Conservation (phyloP, 2,329 filamentous ascomycete species). For the Dactylellina sp. region DNA sequence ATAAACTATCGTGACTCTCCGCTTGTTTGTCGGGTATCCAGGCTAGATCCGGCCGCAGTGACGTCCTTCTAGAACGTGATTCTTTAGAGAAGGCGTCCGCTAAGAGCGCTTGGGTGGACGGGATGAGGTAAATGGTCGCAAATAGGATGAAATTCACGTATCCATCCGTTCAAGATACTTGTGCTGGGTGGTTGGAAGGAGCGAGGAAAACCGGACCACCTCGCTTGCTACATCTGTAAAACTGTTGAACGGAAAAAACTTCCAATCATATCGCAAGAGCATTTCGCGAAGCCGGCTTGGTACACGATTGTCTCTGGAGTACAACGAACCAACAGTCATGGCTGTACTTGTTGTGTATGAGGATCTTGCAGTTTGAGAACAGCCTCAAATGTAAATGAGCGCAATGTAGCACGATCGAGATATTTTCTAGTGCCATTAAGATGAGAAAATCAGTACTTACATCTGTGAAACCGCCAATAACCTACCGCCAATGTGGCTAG, state of each 20-base stretch:
- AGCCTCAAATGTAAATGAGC: slow-evolving; percentile 14
- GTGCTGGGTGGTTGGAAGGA: slow-evolving; percentile 37
- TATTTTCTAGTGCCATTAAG: slow-evolving; percentile 14
- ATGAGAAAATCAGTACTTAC: slow-evolving; percentile 13
- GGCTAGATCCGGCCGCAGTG: slow-evolving; percentile 34
- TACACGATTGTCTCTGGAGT: slow-evolving; percentile 40
- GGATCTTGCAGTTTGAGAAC: slow-evolving; percentile 19
- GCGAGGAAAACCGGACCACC: slow-evolving; percentile 32
- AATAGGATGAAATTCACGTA: background rate
- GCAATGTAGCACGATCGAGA: slow-evolving; percentile 23
- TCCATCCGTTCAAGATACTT: slow-evolving; percentile 21
- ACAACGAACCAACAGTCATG: slow-evolving; percentile 15
- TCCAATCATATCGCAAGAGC: slow-evolving; percentile 40
- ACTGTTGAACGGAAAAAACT: background rate
- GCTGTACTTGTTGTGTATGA: slow-evolving; percentile 2
- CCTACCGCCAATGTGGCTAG: slow-evolving; percentile 20
- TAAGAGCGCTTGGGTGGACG: slow-evolving; percentile 1
- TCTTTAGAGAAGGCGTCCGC: slow-evolving; percentile 35
- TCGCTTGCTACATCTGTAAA: slow-evolving; percentile 38
- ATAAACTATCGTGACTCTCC: slow-evolving; percentile 41
- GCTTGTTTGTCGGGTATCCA: slow-evolving; percentile 43
- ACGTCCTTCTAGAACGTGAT: slow-evolving; percentile 35
- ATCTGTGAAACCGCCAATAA: slow-evolving; percentile 17
- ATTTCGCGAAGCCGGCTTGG: slow-evolving; percentile 1
- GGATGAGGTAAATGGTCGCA: slow-evolving; percentile 19